A percentile compares a stretch with the other conserved stretches of the same genome.
These are phyloP conservation scores for Blastocystis sp. DNA, from an alignment of 352 stramenopile species.

Conservation along the genomic window DNA sequence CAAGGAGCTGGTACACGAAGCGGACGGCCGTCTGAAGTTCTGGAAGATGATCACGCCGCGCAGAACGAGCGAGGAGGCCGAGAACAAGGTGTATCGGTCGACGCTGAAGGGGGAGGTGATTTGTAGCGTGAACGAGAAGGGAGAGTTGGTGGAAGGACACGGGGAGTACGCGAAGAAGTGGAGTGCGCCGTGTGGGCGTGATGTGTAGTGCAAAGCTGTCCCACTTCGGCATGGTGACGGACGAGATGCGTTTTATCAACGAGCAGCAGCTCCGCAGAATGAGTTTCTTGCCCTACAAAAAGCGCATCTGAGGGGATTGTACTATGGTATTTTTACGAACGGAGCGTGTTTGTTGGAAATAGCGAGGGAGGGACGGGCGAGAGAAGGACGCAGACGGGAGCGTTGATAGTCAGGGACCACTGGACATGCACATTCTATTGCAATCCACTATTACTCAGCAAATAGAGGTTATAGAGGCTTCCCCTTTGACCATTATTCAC, in stretches of 20 bases:
- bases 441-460: conserved; percentile 6
- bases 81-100: conserved; percentile 72
- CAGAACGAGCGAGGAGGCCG: not conserved
- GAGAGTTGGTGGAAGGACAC: conserved; percentile 70
- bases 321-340: conserved; percentile 34
- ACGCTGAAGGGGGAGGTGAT: not conserved
- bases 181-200: not conserved
- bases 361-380: not conserved
- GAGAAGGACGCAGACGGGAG: not conserved
- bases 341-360: not conserved
- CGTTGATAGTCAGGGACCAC: conserved; percentile 64
- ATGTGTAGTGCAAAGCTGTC: conserved; percentile 61
- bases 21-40: conserved; percentile 49
- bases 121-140: conserved; percentile 64
- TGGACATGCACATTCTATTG: conserved; percentile 58
- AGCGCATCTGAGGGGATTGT: conserved; percentile 41
- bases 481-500: not conserved
- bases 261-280: conserved; percentile 66
- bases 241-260: conserved; percentile 72
- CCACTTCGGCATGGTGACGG: conserved; percentile 63
- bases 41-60: conserved; percentile 66
- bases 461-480: not conserved
- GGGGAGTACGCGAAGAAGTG: conserved; percentile 63
- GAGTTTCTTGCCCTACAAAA: conserved; percentile 61
- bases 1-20: conserved; percentile 30